Evolutionary conservation across 2,329 filamentous ascomycete genomes (phyloP).

Genomic region (Ascochyta lentis): DNA sequence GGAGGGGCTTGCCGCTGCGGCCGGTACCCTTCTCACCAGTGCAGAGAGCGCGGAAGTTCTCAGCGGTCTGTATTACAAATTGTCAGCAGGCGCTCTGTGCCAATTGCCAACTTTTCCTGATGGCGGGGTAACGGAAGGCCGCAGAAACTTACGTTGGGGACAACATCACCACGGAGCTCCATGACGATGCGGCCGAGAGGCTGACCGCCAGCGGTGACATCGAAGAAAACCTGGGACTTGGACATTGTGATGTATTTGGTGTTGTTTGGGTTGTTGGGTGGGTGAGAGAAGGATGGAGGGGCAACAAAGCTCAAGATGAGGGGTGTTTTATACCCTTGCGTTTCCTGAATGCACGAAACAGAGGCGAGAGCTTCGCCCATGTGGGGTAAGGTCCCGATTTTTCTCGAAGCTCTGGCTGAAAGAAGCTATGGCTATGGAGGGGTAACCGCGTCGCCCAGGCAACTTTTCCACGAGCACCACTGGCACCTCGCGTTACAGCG

Average conservation of each 20-base stretch:
- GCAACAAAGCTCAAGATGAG: slow-evolving; percentile 13
- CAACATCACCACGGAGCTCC: slow-evolving; percentile 70
- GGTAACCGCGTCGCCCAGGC: slow-evolving; percentile 8
- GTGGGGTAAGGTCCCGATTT: slow-evolving; percentile 13
- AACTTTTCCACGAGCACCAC: slow-evolving; percentile 1
- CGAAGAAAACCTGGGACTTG: slow-evolving; percentile 83
- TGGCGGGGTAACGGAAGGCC: slow-evolving; percentile 25
- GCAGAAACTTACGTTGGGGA: slow-evolving; percentile 64
- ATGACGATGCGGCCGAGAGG: slow-evolving; percentile 80
- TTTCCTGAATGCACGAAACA: slow-evolving; percentile 23
- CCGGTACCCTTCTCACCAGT: slow-evolving; percentile 91
- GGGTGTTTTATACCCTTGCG: slow-evolving; percentile 18
- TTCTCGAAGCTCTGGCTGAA: slow-evolving; percentile 5
- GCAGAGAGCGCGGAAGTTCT: slow-evolving; percentile 93
- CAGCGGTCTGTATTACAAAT: slow-evolving; percentile 69
- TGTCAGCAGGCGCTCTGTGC: slow-evolving; percentile 17
- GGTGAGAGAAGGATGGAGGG: slow-evolving; percentile 19
- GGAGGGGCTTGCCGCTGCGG: slow-evolving; percentile 81
- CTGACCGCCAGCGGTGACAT: slow-evolving; percentile 79
- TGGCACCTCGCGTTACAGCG: background rate
- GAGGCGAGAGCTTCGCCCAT: slow-evolving; percentile 15
- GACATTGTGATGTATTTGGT: slow-evolving; percentile 33
- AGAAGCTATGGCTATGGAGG: slow-evolving; percentile 11
- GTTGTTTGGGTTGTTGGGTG: slow-evolving; percentile 18
- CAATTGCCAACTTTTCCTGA: slow-evolving; percentile 20